Base-by-base conservation (phyloP, 2,329 filamentous ascomycete genomes). In the Xylaria sp. region DNA sequence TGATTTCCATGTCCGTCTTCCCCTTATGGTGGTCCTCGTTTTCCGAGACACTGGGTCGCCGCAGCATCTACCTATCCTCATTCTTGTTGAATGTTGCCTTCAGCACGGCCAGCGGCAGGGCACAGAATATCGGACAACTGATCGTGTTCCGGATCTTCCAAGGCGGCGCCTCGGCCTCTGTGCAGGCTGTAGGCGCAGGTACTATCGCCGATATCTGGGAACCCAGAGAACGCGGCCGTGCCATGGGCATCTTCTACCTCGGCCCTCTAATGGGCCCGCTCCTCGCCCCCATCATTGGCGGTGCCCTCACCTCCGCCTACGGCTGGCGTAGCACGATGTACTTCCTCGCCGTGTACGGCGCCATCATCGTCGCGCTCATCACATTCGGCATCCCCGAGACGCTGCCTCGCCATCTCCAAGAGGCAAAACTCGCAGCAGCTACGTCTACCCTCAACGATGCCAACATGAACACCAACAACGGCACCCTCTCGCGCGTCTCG, bases 11-110 rank as follows among this genome's bases (percentile, higher is more conserved):
- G 92, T 88, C 90, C 65, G 93, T 96, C 54, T 95, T 94, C 73
- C 93, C 93, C 0, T 84, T 97, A 0, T 96, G 93, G 93, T 96
- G 92, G 92, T 93, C 91, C 0, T 91, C 90, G 1, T 94, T 96
- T 76, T 93, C 91, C 9, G 93, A 96, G 74, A 84, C 84, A 0
- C 80, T 89, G 0, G 93, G 93, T 13, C 88, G 93, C 50, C 88
- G 93, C 25, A 90, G 89, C n/a, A 91, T 97, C 74, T 96, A 95
- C 78, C 81, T 97, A 39, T 81, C 87, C 41, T 94, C 92, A 0
- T 96, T 96, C 78, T 78, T 85, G 25, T 82, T 95, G 15, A 94
- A 93, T 76, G 82, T 90, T 63, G 70, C 94, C 48, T 95, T 92
- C 81, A 90, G 90, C 61, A 82, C 92, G 18, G 82, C 93, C 50